These are phyloP conservation scores for Solanum arcanum DNA, from an alignment of 257 asterid species.

Conservation along the genomic window DNA sequence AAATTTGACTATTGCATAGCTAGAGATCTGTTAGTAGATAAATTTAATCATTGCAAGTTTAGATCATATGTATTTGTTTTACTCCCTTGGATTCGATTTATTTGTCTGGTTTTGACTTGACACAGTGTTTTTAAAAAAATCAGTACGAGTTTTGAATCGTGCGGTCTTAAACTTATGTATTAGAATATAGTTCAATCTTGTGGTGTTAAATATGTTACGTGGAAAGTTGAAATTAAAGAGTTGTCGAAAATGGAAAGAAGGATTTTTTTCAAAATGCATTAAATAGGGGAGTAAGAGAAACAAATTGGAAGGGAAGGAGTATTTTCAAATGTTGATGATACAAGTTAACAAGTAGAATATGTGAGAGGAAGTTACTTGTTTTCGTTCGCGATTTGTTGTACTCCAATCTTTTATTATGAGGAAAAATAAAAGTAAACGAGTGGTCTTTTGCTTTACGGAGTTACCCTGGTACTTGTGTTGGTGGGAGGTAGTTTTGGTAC, in stretches of 20 bases:
- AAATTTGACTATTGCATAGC: not conserved
- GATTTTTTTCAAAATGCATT: no score
- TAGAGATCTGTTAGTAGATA: not conserved
- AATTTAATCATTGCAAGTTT: not conserved
- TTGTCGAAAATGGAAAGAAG: not conserved
- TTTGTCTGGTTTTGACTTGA: not conserved
- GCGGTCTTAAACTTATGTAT: not conserved
- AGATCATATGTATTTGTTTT: not conserved
- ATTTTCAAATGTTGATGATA: not conserved
- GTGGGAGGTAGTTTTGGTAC: not conserved
- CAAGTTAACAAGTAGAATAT: not conserved
- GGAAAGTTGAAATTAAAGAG: not conserved
- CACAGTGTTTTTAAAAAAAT: not conserved
- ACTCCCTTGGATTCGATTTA: not conserved
- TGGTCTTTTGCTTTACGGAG: not conserved
- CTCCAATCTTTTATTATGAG: not conserved
- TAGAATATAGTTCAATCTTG: not conserved
- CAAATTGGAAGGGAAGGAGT: not conserved
- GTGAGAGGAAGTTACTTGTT: not conserved
- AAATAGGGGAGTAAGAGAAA: not conserved
- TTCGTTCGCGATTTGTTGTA: not conserved
- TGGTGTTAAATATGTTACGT: not conserved
- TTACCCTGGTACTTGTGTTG: not conserved
- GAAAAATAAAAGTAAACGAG: not conserved
- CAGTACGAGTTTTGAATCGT: not conserved